phyloP scores from a whole-genome alignment of 169 alveolate genomes.

The Eimeria sp. region DNA sequence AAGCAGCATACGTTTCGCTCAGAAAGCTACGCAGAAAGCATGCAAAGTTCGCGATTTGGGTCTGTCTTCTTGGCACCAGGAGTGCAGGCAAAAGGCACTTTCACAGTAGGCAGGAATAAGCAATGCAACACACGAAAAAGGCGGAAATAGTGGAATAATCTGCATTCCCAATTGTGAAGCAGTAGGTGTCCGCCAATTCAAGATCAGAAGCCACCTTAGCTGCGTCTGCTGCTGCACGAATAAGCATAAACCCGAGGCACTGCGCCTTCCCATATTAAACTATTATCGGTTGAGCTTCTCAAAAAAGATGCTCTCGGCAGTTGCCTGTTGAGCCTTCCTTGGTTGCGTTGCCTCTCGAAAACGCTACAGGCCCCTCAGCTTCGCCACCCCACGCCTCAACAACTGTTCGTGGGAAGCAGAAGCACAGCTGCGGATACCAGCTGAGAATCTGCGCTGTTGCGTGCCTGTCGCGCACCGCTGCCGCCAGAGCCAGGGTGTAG shows the following conservation, averaged over 20 bases:
- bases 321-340: background rate
- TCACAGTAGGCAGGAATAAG: background rate
- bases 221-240: background rate
- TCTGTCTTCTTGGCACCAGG: background rate
- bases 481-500: constrained; percentile 34
- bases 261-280: background rate
- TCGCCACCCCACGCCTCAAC: background rate
- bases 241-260: background rate
- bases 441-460: constrained; percentile 45
- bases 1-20: too few relatives aligned
- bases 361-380: background rate
- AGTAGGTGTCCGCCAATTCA: background rate
- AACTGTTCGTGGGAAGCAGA: background rate
- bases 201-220: background rate
- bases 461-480: constrained; percentile 19
- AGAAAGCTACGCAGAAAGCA: background rate
- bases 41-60: background rate
- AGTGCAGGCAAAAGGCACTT: background rate
- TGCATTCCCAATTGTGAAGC: background rate
- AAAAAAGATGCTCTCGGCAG: background rate
- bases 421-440: constrained; percentile 29
- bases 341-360: background rate
- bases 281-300: background rate
- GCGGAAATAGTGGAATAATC: background rate
- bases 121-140: background rate